Evolutionary conservation across 169 alveolate species (phyloP).

Genomic region (Theileria orientalis): DNA sequence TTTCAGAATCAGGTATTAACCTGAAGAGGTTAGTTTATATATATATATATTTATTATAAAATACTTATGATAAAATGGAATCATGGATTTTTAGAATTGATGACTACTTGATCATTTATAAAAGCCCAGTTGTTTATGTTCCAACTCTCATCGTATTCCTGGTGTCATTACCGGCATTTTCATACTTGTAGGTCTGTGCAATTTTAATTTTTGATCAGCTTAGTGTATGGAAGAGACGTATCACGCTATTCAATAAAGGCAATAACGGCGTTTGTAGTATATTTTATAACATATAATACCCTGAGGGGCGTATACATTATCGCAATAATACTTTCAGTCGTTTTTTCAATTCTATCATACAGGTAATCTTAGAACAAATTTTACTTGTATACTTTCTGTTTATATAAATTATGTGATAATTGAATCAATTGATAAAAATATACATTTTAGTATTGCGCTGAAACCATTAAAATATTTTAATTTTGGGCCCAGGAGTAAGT

Average conservation of each 20-base stretch:
- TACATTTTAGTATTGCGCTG: constrained; percentile 22
- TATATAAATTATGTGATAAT: background rate
- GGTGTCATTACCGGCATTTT: constrained; percentile 42
- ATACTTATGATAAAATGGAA: background rate
- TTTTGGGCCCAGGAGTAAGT: constrained; percentile 49
- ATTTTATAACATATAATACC: constrained; percentile 30
- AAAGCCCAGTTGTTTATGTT: constrained; percentile 18
- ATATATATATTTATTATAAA: background rate
- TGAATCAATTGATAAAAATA: no score
- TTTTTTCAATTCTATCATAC: constrained; percentile 14
- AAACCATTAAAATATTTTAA: constrained; percentile 44
- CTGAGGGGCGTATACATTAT: constrained; percentile 25
- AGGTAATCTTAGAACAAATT: no score
- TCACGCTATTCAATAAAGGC: constrained; percentile 38
- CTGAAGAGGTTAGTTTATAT: background rate
- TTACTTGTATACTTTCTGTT: no score
- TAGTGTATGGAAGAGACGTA: constrained; percentile 37
- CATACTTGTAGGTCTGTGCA: constrained; percentile 44
- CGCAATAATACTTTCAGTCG: background rate
- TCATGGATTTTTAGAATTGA: constrained; percentile 1
- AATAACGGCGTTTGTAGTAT: constrained; percentile 23
- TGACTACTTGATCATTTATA: constrained; percentile 24
- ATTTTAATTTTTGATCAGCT: background rate
- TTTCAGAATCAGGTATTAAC: background rate
- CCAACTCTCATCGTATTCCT: constrained; percentile 25